A percentile compares a stretch with the other conserved stretches of the same genome.
Evolutionary conservation across 768 basidiomycete species (phyloP).

Genomic region (Lentinula aciculospora): DNA sequence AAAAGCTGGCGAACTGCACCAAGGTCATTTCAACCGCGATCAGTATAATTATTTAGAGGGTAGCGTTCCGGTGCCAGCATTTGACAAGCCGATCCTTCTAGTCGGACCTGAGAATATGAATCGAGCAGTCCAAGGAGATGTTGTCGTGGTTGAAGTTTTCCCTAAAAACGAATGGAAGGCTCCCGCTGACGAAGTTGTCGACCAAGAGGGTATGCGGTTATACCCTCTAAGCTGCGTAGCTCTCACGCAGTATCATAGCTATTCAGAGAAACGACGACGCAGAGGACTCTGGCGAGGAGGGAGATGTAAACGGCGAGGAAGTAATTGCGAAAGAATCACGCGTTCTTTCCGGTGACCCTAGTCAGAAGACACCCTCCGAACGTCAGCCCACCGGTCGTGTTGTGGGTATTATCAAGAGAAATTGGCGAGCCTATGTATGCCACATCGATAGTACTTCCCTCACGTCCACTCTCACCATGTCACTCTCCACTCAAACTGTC

Average conservation of each 20-base stretch:
- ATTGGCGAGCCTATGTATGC: conserved; percentile 97
- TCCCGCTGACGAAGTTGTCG: conserved; percentile 87
- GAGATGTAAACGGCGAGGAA: conserved; percentile 33
- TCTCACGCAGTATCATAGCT: conserved; percentile 33
- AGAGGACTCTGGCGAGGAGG: conserved; percentile 65
- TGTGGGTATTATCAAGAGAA: conserved; percentile 89
- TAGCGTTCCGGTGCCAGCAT: conserved; percentile 68
- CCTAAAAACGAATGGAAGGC: conserved; percentile 88
- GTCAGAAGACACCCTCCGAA: conserved; percentile 35
- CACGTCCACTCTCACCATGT: conserved; percentile 70
- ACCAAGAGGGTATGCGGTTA: conserved; percentile 70
- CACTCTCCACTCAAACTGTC: conserved; percentile 82
- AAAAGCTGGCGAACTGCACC: conserved; percentile 77
- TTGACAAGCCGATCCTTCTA: conserved; percentile 75
- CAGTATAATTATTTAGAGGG: conserved; percentile 98
- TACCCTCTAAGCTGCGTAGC: conserved; percentile 2
- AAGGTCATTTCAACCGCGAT: conserved; percentile 94
- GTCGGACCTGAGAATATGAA: conserved; percentile 94
- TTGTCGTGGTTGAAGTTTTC: conserved; percentile 88
- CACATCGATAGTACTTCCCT: conserved; percentile 91
- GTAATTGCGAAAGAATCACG: conserved; percentile 34
- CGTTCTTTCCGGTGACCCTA: conserved; percentile 27
- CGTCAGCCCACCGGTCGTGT: conserved; percentile 89
- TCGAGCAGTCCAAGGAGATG: conserved; percentile 87
- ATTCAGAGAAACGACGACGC: conserved; percentile 85